Evolutionary conservation across 2,329 filamentous ascomycete genomes (phyloP), one percentile per base, ranked within the genome.

Genomic region (Onygenales sp.): DNA sequence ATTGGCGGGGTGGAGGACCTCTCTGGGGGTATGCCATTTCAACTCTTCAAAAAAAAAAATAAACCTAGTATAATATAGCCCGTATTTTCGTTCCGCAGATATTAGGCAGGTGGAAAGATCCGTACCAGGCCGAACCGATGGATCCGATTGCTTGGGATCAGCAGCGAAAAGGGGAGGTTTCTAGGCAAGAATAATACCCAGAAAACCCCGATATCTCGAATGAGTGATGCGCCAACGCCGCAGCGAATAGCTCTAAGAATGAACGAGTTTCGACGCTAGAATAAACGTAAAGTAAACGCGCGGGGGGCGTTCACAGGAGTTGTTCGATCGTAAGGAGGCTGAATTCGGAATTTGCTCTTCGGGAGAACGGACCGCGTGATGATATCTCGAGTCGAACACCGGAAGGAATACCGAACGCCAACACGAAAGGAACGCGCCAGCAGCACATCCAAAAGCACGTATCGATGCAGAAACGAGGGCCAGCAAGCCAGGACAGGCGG

Each of bases 1-100:
- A 62, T 51, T 67, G 64, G 52, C 67, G 65, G 54, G 64, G 65
- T 53, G 65, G 54, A 31, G 69, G 69, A 51, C 64, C 62, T 47
- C 61, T 64, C 47, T 66, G 66, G 43, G 66, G 64, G 49, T 71
- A 72, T 53, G 69, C 69, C 69, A 72, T 72, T 6, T 42, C 35
- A n/a, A 31, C 11, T 10, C n/a, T 27, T 31, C 13, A 17, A 9
- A 39, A 31, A 13, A 10, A 17, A 31, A 13, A 10, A 17, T 9
- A 13, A 2, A 9, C 8, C 7, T 10, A 1, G n/a, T 38, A 21
- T 47, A 46, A 32, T 14, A 8, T 49, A 27, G 21, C 3, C 39
- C 33, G 14, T 17, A 11, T 14, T 38, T n/a, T 35, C 2, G 8
- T 36, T 48, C 32, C 35, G 7, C 35, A n/a, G 35, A 27, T 27